Evolutionary conservation across 495 filamentous ascomycete genomes (phyloP), one percentile per base, ranked within the genome.

Genomic region (Emericellopsis terricola): DNA sequence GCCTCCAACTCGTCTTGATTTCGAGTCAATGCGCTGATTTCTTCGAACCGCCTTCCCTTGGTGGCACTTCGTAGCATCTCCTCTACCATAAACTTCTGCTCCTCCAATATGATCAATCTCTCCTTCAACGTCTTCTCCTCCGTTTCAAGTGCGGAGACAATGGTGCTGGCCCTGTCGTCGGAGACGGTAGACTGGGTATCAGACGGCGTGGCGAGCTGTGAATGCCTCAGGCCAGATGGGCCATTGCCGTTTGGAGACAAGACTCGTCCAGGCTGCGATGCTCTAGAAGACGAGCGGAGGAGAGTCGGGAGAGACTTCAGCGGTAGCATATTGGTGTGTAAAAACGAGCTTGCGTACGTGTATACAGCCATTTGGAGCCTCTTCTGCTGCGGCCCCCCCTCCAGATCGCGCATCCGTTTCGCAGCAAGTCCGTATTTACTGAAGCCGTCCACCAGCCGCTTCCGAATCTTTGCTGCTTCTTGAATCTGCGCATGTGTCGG

Each of bases 301-400:
- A 93, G 60, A 42, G 78, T 78, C 0, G 86, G 89, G 0, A 94
- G 62, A 7, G 74, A 71, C 53, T 93, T 92, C 10, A 97, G 59
- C 1, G 89, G 83, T 10, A 97, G 65, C 76, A 97, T 87, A 42
- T 97, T 82, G 18, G 86, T 61, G 44, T 89, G 83, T 1, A 97
- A 58, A 47, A 97, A 94, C 40, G 73, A 75, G 34, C 71, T 76
- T 3, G 82, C 81, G 43, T 84, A 73, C 40, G 81, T 71, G 41
- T 93, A 81, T 18, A 97, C 76, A 2, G 79, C 71, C 43, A 79
- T 82, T 46, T 94, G 89, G 11, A 97, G 61, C 16, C 65, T 67
- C 37, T 68, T 49, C 49, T 97, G 84, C 0, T 81, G 74, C 2
- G 73, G 67, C 21, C 75, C 86, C 3, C 72, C 52, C 19, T 80